Base-by-base conservation (phyloP, 208 protist genomes). In the Acanthamoeba sp. region DNA sequence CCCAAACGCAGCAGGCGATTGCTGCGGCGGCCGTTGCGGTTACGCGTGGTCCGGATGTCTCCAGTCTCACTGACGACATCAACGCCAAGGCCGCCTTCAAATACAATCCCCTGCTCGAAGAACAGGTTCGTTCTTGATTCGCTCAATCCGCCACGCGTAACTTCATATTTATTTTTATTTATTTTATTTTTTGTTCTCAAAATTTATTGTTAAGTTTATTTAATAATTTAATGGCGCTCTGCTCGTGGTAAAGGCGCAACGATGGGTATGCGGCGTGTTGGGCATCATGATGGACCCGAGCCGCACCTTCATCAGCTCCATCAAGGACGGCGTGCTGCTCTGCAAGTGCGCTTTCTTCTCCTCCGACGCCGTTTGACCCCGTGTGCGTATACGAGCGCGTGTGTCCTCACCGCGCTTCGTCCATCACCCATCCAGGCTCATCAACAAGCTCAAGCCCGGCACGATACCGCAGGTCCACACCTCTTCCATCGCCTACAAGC, bases 91-190 rank as follows among this genome's bases (percentile, higher is more conserved):
- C 94, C 27, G 95, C 91, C 57, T 95, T 96, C 40, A 96, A 96
- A 91, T 96, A 93, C 45, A 95, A 95, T 40, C 95, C 95, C 27
- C 85, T 95, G 29, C 42, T 96, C n/a, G 94, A 96, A 82, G 59
- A 93, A 40, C 78, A 87, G 34, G 78, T 50, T 38, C 12, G 62
- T 71, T 10, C 12, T 12, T 1, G 16, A 18, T 12, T 66, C 29
- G 62, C 16, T 34, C 24, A n/a, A 36, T 71, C 32, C 12, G 62
- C 0, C 0, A 36, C 0, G 32, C 32, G n/a, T n/a, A n/a, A n/a
- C n/a, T n/a, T n/a, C n/a, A n/a, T n/a, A n/a, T n/a, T n/a, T n/a
- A n/a, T n/a, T n/a, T n/a, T n/a, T n/a, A n/a, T n/a, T n/a, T n/a
- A n/a, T n/a, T n/a, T n/a, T n/a, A n/a, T n/a, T n/a, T n/a, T n/a